Evolutionary conservation across 352 stramenopile species (phyloP).

Genomic region (Thraustotheca clavata): DNA sequence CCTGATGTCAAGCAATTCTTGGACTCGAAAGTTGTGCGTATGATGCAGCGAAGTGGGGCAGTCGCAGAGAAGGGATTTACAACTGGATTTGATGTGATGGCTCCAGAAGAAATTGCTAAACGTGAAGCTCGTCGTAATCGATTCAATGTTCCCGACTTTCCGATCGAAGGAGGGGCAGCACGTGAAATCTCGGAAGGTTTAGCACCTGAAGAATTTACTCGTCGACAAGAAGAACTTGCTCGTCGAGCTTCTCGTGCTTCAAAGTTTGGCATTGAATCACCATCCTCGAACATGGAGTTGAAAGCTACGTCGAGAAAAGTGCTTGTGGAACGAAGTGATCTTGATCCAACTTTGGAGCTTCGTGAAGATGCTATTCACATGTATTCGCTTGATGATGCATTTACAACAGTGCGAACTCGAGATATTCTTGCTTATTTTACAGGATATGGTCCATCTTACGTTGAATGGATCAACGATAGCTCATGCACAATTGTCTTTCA

Average conservation of each 20-base stretch:
- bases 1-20: constrained; percentile 70
- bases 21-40: constrained; percentile 63
- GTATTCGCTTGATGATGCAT: constrained; percentile 72
- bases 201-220: constrained; percentile 61
- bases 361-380: constrained; percentile 70
- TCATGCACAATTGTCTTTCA: constrained; percentile 78
- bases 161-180: constrained; percentile 50
- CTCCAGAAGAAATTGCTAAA: constrained; percentile 50
- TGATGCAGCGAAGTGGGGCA: constrained; percentile 59
- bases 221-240: constrained; percentile 47
- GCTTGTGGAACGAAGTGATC: constrained; percentile 45
- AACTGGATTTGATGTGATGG: constrained; percentile 44
- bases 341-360: constrained; percentile 34
- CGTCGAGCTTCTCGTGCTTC: constrained; percentile 54
- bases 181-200: constrained; percentile 50
- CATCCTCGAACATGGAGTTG: constrained; percentile 21
- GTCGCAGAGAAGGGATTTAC: constrained; percentile 52
- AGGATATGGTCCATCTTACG: constrained; percentile 72
- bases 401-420: constrained; percentile 70
- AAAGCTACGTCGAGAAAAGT: constrained; percentile 47
- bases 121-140: constrained; percentile 68
- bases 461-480: constrained; percentile 84
- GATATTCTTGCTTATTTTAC: constrained; percentile 73
- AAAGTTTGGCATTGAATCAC: constrained; percentile 56
- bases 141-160: constrained; percentile 70